Conservation (phyloP, 805 yeast species). For the Wickerhamiella dianesei region DNA sequence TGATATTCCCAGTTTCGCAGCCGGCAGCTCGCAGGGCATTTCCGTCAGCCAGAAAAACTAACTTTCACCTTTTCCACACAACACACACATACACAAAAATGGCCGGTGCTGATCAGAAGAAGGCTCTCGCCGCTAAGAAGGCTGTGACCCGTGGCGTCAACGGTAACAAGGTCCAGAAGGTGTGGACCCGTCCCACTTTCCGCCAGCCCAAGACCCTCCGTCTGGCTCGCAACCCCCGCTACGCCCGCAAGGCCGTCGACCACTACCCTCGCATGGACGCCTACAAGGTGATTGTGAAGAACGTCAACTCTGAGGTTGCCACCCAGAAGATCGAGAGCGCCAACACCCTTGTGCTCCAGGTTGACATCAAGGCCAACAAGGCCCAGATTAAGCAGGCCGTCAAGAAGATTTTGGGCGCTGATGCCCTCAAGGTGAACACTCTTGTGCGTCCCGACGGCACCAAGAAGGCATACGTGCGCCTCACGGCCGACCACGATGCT, state of each 20-base stretch:
- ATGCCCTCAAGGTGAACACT: slow-evolving; percentile 87
- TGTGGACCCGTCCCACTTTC: slow-evolving; percentile 91
- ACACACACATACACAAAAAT: slow-evolving; percentile 4
- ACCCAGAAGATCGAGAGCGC: slow-evolving; percentile 99
- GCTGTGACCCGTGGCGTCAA: slow-evolving; percentile 96
- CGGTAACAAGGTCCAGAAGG: slow-evolving; percentile 80
- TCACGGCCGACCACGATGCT: slow-evolving; percentile 98
- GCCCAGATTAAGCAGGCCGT: slow-evolving; percentile 96
- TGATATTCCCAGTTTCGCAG: neutral
- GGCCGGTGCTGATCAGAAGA: slow-evolving; percentile 31
- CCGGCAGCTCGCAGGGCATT: neutral
- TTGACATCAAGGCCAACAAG: slow-evolving; percentile 94
- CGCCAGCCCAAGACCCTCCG: slow-evolving; percentile 94
- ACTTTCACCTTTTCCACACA: neutral
- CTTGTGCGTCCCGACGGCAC: slow-evolving; percentile 98
- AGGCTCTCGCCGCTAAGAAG: slow-evolving; percentile 97
- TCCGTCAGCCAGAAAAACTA: neutral
- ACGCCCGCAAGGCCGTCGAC: slow-evolving; percentile 90
- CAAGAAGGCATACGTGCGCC: slow-evolving; percentile 98
- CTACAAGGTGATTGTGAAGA: slow-evolving; percentile 84
- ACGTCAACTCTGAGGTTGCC: slow-evolving; percentile 96
- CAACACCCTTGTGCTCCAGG: slow-evolving; percentile 98
- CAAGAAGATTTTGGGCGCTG: slow-evolving; percentile 96
- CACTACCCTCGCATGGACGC: slow-evolving; percentile 96
- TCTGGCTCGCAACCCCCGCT: slow-evolving; percentile 87